These are phyloP conservation scores for Pulveroboletus ravenelii DNA, from an alignment of 768 basidiomycete species.

Conservation along the genomic window DNA sequence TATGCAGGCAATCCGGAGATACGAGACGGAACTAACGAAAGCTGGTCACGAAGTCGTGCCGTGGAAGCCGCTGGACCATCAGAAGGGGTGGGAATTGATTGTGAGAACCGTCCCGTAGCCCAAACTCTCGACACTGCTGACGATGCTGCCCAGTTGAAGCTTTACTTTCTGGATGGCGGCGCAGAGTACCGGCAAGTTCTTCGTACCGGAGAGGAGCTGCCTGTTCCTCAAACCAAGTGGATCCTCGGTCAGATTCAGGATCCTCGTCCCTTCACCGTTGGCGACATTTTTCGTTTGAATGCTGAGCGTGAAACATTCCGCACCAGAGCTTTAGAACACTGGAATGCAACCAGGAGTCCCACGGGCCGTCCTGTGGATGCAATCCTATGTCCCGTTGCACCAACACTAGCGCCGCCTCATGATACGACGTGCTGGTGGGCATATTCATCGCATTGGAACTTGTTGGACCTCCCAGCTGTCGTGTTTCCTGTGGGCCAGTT, in stretches of 20 bases:
- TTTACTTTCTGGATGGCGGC: slow-evolving; percentile 50
- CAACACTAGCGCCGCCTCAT: slow-evolving; percentile 46
- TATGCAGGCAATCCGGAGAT: slow-evolving; percentile 35
- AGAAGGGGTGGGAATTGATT: slow-evolving; percentile 43
- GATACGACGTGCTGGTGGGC: slow-evolving; percentile 46
- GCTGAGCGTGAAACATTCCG: slow-evolving; percentile 41
- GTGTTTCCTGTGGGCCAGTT: slow-evolving; percentile 44
- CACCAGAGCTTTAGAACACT: slow-evolving; percentile 36
- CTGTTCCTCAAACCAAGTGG: slow-evolving; percentile 43
- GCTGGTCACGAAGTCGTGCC: slow-evolving; percentile 51
- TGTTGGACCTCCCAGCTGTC: slow-evolving; percentile 45
- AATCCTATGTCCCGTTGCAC: slow-evolving; percentile 43
- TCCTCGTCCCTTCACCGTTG: slow-evolving; percentile 35
- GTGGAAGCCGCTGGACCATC: slow-evolving; percentile 44
- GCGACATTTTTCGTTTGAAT: slow-evolving; percentile 44
- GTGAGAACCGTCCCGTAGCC: slow-evolving; percentile 21
- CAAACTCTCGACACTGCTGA: slow-evolving; percentile 13
- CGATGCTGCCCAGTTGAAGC: slow-evolving; percentile 29
- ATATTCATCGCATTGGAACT: slow-evolving; percentile 51
- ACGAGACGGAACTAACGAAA: slow-evolving; percentile 35
- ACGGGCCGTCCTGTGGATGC: slow-evolving; percentile 45
- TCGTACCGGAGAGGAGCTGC: slow-evolving; percentile 28
- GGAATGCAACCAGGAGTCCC: slow-evolving; percentile 37
- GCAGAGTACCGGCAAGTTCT: slow-evolving; percentile 41
- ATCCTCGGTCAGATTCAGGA: slow-evolving; percentile 38